Base-by-base conservation (phyloP, 2,329 filamentous ascomycete species). In the Domatiomyces globalis region DNA sequence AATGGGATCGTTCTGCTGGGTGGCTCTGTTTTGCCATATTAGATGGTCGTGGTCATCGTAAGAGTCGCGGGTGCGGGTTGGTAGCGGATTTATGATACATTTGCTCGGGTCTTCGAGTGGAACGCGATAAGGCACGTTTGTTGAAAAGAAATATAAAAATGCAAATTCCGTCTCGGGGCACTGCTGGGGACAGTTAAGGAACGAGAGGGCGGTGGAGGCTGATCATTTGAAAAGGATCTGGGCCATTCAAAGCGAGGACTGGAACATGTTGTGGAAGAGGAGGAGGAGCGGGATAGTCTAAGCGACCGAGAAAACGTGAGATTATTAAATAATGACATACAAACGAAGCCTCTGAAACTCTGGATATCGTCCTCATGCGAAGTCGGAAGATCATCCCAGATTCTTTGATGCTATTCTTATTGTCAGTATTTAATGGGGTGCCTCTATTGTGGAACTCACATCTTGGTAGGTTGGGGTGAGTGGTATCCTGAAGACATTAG, bases 271-370 rank as follows among this genome's bases (percentile, higher is more conserved):
- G n/a, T n/a, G 45, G 29, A 4, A 39, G 46, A 29, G 46, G 53
- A 20, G 46, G 47, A 49, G 36, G 42, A 18, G n/a, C n/a, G n/a
- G n/a, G n/a, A n/a, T 49, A 25, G 29, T 58, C 56, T 10, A 58
- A 17, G 29, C 54, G 51, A 25, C 43, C 50, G 48, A 46, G 18
- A 4, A 9, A 22, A n/a, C 15, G 20, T 51, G 27, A 51, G 50
- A 10, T 19, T 17, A 6, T 20, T 49, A 12, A 15, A 9, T 7
- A 20, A 7, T 15, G 42, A 44, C 45, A 48, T 25, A 51, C 54
- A 49, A 12, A 57, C 12, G 43, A 55, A 49, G 18, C 42, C 20
- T 15, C 49, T 43, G 29, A 44, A 55, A 6, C 48, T 44, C n/a
- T 54, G 49, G 27, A 57, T 25, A 6, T n/a, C 45, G 19, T 50